Conservation (phyloP, 306 rosid genomes). For the Dryas octopetala region DNA sequence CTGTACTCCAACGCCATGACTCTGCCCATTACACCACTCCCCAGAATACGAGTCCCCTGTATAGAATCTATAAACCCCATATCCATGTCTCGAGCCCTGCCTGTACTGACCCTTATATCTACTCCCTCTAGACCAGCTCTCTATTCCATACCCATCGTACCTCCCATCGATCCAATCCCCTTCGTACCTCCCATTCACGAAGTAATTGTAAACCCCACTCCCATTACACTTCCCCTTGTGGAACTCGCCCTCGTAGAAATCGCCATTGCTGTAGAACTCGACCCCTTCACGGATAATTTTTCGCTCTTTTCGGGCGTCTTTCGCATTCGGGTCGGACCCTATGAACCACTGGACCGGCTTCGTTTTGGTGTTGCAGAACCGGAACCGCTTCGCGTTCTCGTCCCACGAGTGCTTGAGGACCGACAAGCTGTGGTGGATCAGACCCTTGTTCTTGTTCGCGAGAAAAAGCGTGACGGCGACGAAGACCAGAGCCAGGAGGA, state of each 20-base stretch:
- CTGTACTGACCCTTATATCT: conserved; percentile 81
- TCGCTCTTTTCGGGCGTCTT: conserved; percentile 18
- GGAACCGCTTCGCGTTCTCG: conserved; percentile 44
- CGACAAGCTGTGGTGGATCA: conserved; percentile 51
- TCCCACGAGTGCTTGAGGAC: conserved; percentile 60
- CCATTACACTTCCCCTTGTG: conserved; percentile 80
- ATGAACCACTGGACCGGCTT: conserved; percentile 92
- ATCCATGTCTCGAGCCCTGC: conserved; percentile 83
- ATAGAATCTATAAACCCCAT: conserved; percentile 77
- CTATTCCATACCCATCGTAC: conserved; percentile 92
- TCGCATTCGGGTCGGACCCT: conserved; percentile 48
- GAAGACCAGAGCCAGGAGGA: conserved; percentile 67
- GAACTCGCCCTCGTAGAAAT: conserved; percentile 93
- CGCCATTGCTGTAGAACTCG: conserved; percentile 95
- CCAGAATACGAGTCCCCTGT: conserved; percentile 92
- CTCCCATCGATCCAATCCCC: conserved; percentile 96
- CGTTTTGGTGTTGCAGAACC: conserved; percentile 36
- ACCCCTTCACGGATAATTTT: conserved; percentile 75
- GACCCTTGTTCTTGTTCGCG: conserved; percentile 58
- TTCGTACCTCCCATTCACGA: conserved; percentile 83
- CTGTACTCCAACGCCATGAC: conserved; percentile 90
- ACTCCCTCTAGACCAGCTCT: conserved; percentile 93
- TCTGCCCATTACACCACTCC: conserved; percentile 93
- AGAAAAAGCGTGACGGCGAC: conserved; percentile 75
- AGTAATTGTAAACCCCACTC: conserved; percentile 91